phyloP scores from a whole-genome alignment of 1,284 basidiomycete genomes.

The Rugosomyces carneus region DNA sequence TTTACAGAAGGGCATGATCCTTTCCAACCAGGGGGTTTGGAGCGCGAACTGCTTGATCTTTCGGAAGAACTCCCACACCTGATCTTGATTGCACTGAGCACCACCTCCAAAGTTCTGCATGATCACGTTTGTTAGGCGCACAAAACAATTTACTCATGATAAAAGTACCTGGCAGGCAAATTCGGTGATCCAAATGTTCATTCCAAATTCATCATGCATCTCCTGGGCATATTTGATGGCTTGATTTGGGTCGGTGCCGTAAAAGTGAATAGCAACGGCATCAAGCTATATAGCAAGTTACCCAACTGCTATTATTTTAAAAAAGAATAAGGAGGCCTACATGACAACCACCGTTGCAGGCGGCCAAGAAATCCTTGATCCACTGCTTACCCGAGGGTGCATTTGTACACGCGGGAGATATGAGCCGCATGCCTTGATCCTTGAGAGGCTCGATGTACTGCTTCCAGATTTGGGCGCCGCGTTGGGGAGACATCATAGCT shows the following conservation, averaged over 20 bases:
- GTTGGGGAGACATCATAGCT: conserved; percentile 50
- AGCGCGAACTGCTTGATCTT: conserved; percentile 54
- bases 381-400: conserved; percentile 49
- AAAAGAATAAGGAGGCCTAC: conserved; percentile 34
- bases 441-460: conserved; percentile 57
- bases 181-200: conserved; percentile 62
- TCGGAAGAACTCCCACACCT: conserved; percentile 56
- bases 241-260: conserved; percentile 43
- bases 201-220: conserved; percentile 46
- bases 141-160: neutral
- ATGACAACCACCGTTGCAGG: conserved; percentile 42
- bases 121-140: conserved; percentile 4
- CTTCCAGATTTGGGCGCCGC: conserved; percentile 54
- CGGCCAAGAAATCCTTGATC: conserved; percentile 53
- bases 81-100: conserved; percentile 39
- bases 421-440: conserved; percentile 47
- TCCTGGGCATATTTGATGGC: conserved; percentile 47
- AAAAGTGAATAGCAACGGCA: conserved; percentile 51
- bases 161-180: conserved; percentile 57
- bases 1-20: conserved; percentile 70
- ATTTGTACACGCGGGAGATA: conserved; percentile 65
- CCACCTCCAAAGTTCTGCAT: conserved; percentile 59
- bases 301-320: neutral
- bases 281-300: conserved; percentile 42
- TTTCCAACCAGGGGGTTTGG: conserved; percentile 42